Evolutionary conservation across 495 filamentous ascomycete species (phyloP).

Genomic region (Acidomyces sp.): DNA sequence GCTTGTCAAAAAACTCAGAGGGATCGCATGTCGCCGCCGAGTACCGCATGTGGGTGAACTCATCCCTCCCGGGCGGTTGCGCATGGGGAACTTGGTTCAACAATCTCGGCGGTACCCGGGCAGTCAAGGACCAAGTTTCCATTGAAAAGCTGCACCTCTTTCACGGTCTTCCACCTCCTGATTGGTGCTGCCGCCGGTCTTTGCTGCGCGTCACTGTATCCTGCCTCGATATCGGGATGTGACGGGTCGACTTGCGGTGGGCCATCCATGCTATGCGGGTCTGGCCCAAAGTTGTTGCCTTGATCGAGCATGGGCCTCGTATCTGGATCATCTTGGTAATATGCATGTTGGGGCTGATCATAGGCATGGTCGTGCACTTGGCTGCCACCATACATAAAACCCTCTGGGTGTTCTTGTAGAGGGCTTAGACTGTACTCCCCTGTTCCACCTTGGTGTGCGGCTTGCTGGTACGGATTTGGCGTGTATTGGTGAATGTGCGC

Average conservation of each 20-base stretch:
- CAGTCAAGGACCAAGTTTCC: conserved; percentile 97
- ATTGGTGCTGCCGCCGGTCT: conserved; percentile 51
- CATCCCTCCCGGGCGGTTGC: conserved; percentile 67
- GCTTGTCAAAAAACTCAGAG: conserved; percentile 66
- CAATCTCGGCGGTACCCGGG: conserved; percentile 79
- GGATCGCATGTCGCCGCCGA: conserved; percentile 95
- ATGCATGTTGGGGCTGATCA: conserved; percentile 20
- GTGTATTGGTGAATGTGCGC: conserved; percentile 28
- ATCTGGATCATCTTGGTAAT: conserved; percentile 44
- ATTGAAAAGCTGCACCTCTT: conserved; percentile 91
- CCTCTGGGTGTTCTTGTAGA: conserved; percentile 64
- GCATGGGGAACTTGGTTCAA: conserved; percentile 76
- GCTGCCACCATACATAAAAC: conserved; percentile 36
- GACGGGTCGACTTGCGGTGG: conserved; percentile 32
- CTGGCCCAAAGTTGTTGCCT: conserved; percentile 42
- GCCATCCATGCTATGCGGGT: conserved; percentile 28
- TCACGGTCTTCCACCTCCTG: conserved; percentile 94
- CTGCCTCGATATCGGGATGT: conserved; percentile 28
- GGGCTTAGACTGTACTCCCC: conserved; percentile 66
- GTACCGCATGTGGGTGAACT: conserved; percentile 99
- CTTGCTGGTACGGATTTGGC: conserved; percentile 26
- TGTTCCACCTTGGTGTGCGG: conserved; percentile 33
- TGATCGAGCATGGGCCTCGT: conserved; percentile 48
- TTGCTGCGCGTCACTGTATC: conserved; percentile 26
- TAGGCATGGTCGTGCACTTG: conserved; percentile 34